phyloP scores from a whole-genome alignment of 441 rosid genomes.

The Macaranga tanarius region DNA sequence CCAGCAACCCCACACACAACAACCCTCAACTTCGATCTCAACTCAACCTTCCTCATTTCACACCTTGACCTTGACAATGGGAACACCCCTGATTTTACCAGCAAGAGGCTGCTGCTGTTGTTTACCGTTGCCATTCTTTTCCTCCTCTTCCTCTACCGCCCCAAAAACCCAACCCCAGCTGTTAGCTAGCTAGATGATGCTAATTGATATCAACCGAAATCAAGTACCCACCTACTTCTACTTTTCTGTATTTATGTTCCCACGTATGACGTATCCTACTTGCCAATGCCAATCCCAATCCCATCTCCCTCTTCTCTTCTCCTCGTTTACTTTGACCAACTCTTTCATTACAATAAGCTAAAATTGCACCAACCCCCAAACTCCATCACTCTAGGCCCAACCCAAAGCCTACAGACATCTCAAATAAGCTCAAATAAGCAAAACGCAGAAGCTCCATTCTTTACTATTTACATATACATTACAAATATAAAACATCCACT shows the following conservation, averaged over 20 bases:
- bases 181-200: neutral
- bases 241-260: neutral
- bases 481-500: too few relatives aligned
- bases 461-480: too few relatives aligned
- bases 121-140: conserved; percentile 14
- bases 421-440: too few relatives aligned
- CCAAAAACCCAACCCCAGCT: neutral
- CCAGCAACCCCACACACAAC: conserved; percentile 9
- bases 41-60: neutral
- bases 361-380: neutral
- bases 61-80: conserved; percentile 1
- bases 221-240: conserved; percentile 7
- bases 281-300: too few relatives aligned
- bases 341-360: neutral
- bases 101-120: conserved; percentile 2
- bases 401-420: too few relatives aligned
- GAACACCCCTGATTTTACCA: neutral
- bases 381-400: too few relatives aligned
- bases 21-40: conserved; percentile 9
- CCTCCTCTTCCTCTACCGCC: neutral
- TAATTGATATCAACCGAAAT: too few relatives aligned
- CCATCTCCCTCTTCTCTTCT: neutral
- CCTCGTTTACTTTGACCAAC: neutral
- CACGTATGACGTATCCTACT: neutral
- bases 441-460: too few relatives aligned